Percentiles rank a stretch among this genome's conserved stretches.
phyloP scores from a whole-genome alignment of 352 stramenopile genomes.

The Phytophthora sp. region DNA sequence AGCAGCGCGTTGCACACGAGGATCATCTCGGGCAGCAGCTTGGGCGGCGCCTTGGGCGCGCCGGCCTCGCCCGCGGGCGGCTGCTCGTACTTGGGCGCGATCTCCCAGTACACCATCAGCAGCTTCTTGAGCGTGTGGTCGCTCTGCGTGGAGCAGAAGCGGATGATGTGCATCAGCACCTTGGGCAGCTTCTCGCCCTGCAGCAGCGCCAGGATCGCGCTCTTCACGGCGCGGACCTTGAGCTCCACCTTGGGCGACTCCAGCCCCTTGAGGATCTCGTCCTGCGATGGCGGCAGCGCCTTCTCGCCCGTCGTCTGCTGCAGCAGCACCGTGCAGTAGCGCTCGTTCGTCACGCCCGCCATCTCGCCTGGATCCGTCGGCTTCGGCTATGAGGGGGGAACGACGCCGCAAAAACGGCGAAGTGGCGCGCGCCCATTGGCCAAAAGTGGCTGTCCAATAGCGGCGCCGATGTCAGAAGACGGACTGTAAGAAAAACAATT shows the following conservation, averaged over 20 bases:
- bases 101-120: slow-evolving; percentile 99
- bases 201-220: slow-evolving; percentile 97
- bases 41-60: slow-evolving; percentile 64
- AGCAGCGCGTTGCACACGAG: slow-evolving; percentile 99
- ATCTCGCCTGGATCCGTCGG: slow-evolving; percentile 41
- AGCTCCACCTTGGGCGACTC: slow-evolving; percentile 95
- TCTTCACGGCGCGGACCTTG: slow-evolving; percentile 98
- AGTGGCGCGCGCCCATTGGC: slow-evolving; percentile 25
- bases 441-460: too few relatives aligned
- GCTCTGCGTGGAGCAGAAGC: slow-evolving; percentile 99
- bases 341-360: slow-evolving; percentile 83
- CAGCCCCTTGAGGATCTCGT: slow-evolving; percentile 98
- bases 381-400: slow-evolving; percentile 17
- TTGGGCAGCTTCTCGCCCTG: slow-evolving; percentile 98
- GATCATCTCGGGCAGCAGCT: slow-evolving; percentile 99
- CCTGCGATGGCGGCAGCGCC: slow-evolving; percentile 81
- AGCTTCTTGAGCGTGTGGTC: slow-evolving; percentile 99
- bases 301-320: slow-evolving; percentile 70
- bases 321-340: slow-evolving; percentile 87
- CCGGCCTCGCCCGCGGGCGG: slow-evolving; percentile 35
- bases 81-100: slow-evolving; percentile 98
- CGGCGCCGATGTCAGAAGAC: too few relatives aligned
- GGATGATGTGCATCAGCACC: slow-evolving; percentile 99
- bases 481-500: too few relatives aligned
- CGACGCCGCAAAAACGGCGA: neutral